Percentiles rank a stretch among this genome's conserved stretches.
Conservation (phyloP, 495 filamentous ascomycete genomes). For the Penicillium simplicissimum region DNA sequence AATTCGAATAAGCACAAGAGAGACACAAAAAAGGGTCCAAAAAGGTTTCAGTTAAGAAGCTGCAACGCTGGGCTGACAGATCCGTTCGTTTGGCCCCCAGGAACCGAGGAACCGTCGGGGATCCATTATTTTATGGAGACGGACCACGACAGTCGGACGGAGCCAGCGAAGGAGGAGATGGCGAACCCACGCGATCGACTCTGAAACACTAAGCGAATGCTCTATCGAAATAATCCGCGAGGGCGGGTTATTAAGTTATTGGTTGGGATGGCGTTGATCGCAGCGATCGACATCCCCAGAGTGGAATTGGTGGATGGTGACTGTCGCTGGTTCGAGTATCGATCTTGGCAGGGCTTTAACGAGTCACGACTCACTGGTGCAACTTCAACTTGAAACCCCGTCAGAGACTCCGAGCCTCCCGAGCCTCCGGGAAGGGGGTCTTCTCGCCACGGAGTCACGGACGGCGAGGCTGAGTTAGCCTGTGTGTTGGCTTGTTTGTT, state of each 20-base stretch:
- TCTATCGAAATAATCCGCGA: constrained; percentile 16
- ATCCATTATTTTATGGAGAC: constrained; percentile 11
- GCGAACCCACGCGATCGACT: constrained; percentile 5
- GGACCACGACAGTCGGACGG: background rate
- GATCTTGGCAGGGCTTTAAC: background rate
- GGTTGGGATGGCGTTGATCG: constrained; percentile 10
- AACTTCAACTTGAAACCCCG: constrained; percentile 7
- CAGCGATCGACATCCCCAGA: constrained; percentile 14
- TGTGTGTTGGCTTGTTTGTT: background rate
- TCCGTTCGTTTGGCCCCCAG: constrained; percentile 9
- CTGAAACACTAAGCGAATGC: constrained; percentile 19
- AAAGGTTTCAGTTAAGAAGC: background rate
- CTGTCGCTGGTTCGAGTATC: background rate
- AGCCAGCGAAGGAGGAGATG: constrained; percentile 11
- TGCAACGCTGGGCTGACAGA: constrained; percentile 3
- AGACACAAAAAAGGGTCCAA: background rate
- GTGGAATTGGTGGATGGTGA: constrained; percentile 1
- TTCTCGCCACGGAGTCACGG: background rate
- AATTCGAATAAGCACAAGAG: background rate
- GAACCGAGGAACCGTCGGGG: constrained; percentile 5
- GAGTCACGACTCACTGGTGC: background rate
- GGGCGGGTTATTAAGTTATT: constrained; percentile 9
- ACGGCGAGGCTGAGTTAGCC: no score
- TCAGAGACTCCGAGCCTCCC: no score
- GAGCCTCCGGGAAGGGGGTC: background rate